phyloP scores from a whole-genome alignment of 1,139 yeast genomes.

The Wickerhamiella infanticola region DNA sequence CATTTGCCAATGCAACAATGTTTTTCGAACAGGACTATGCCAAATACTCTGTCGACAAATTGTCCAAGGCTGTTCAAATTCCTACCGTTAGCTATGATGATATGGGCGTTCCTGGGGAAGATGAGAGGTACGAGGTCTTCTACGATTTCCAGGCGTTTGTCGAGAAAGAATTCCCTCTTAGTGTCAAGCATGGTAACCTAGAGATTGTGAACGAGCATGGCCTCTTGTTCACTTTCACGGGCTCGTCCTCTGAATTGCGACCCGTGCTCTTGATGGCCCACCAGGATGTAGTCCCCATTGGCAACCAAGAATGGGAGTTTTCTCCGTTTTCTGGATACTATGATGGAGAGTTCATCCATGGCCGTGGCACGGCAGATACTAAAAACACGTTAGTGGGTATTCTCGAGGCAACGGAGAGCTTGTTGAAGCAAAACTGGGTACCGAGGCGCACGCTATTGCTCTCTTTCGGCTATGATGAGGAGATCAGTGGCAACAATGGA shows the following conservation, averaged over 20 bases:
- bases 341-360: constrained; percentile 44
- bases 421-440: constrained; percentile 29
- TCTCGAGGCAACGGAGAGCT: constrained; percentile 41
- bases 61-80: constrained; percentile 37
- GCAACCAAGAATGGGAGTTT: constrained; percentile 48
- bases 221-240: constrained; percentile 51
- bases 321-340: constrained; percentile 57
- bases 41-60: constrained; percentile 6
- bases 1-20: constrained; percentile 5
- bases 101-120: constrained; percentile 20
- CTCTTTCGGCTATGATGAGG: constrained; percentile 65
- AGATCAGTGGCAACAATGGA: constrained; percentile 44
- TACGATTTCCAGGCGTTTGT: constrained; percentile 41
- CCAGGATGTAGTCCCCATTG: constrained; percentile 77
- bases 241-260: constrained; percentile 36
- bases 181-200: constrained; percentile 34
- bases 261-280: constrained; percentile 64
- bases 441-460: constrained; percentile 44
- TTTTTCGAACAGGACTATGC: constrained; percentile 11
- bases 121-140: constrained; percentile 30
- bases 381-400: constrained; percentile 43
- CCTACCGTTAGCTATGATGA: constrained; percentile 50
- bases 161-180: constrained; percentile 41
- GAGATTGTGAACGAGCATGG: constrained; percentile 53
- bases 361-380: constrained; percentile 54